Percentiles rank a stretch among this genome's conserved stretches.
phyloP scores from a whole-genome alignment of 2,329 filamentous ascomycete species.

The Bipolaris victoriae region DNA sequence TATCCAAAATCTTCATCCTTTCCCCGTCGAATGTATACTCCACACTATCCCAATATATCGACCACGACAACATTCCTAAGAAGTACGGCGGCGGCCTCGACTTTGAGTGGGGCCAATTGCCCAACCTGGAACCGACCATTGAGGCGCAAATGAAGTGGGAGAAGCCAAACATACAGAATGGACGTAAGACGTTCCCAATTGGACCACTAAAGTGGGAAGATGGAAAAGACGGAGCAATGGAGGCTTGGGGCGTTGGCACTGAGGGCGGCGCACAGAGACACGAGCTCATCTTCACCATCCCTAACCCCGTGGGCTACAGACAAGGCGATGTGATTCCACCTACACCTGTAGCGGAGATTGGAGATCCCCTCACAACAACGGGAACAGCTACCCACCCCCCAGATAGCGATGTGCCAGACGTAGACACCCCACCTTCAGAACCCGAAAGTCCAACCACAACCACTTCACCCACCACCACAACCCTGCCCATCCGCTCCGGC shows the following conservation, averaged over 20 bases:
- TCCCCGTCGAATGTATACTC: constrained; percentile 72
- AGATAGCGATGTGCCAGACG: constrained; percentile 26
- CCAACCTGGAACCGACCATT: constrained; percentile 68
- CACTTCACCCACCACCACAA: constrained; percentile 20
- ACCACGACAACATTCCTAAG: constrained; percentile 81
- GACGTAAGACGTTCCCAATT: constrained; percentile 52
- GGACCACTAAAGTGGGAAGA: constrained; percentile 57
- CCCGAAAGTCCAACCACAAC: constrained; percentile 22
- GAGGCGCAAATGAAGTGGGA: constrained; percentile 53
- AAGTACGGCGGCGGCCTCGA: constrained; percentile 88
- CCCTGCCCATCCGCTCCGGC: constrained; percentile 45
- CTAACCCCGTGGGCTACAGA: constrained; percentile 38
- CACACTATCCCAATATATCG: constrained; percentile 81
- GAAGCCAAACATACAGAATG: constrained; percentile 37
- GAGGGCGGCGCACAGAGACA: constrained; percentile 51
- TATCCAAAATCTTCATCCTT: constrained; percentile 93
- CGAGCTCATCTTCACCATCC: constrained; percentile 49
- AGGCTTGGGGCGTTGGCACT: constrained; percentile 54
- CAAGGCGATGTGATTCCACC: constrained; percentile 31
- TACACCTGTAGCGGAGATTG: constrained; percentile 35
- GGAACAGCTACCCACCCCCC: constrained; percentile 49
- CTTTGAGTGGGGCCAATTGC: constrained; percentile 77
- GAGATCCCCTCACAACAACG: constrained; percentile 39
- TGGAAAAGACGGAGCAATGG: constrained; percentile 50
- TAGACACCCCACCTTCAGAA: constrained; percentile 33